These are phyloP conservation scores for Orychophragmus violaceus DNA, from an alignment of 345 rosid genomes.

Conservation along the genomic window DNA sequence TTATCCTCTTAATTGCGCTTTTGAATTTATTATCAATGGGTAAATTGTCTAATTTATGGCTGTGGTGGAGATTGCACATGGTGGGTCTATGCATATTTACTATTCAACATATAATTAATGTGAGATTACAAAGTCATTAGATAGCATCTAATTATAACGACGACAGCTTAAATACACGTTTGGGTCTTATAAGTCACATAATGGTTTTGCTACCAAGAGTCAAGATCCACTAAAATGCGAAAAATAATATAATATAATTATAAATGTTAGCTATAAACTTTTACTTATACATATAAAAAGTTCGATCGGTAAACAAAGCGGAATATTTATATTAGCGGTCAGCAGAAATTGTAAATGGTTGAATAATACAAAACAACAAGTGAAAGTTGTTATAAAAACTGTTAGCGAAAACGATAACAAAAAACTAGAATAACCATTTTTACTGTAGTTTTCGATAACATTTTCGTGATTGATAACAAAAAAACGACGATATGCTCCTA, in stretches of 20 bases:
- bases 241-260: background rate
- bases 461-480: too few species aligned
- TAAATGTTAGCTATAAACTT: too few species aligned
- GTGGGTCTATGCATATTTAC: slow-evolving; percentile 15
- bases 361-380: too few species aligned
- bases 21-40: background rate
- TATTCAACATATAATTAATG: background rate
- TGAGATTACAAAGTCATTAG: background rate
- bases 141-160: background rate
- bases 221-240: background rate
- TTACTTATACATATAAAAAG: too few species aligned
- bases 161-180: background rate
- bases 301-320: too few species aligned
- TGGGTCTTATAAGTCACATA: background rate
- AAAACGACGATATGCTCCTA: too few species aligned
- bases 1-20: background rate
- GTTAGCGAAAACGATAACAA: too few species aligned
- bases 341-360: too few species aligned
- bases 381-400: too few species aligned
- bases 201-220: background rate
- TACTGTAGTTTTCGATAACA: too few species aligned
- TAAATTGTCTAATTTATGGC: background rate
- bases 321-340: too few species aligned
- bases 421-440: too few species aligned
- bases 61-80: slow-evolving; percentile 18